Percentiles rank a stretch among this genome's conserved stretches.
phyloP scores from a whole-genome alignment of 306 rosid species.

The Prosopis cineraria region DNA sequence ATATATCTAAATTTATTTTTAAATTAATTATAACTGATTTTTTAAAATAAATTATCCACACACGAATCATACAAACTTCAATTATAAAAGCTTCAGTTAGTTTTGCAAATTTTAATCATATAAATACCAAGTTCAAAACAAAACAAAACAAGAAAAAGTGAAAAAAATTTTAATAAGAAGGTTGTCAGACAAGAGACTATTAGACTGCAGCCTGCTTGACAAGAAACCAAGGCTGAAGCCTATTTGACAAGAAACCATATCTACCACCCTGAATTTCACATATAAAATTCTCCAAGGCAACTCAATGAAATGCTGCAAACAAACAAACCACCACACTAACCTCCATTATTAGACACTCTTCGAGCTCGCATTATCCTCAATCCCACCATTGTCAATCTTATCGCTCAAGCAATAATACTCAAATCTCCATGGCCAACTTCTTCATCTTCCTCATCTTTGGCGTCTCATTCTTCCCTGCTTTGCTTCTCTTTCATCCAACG shows the following conservation, averaged over 20 bases:
- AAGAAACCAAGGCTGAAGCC: not conserved
- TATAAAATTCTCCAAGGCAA: not conserved
- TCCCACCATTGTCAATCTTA: not conserved
- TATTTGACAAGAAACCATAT: not conserved
- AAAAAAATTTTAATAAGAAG: too few species aligned
- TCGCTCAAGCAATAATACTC: too few species aligned
- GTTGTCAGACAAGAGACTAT: not conserved
- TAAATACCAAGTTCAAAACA: too few species aligned
- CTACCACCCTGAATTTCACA: not conserved
- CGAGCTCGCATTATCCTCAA: not conserved
- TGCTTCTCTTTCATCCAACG: slow-evolving; percentile 34
- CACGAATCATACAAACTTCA: too few species aligned
- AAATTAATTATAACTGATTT: too few species aligned
- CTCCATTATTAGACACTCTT: not conserved
- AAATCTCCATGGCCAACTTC: too few species aligned
- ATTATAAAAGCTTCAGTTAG: too few species aligned
- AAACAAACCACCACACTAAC: too few species aligned
- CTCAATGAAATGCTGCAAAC: not conserved
- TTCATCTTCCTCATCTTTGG: slow-evolving; percentile 28
- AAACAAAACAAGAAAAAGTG: too few species aligned
- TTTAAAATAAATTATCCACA: too few species aligned
- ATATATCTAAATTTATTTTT: too few species aligned
- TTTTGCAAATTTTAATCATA: too few species aligned
- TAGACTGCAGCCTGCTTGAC: not conserved
- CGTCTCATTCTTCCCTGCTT: slow-evolving; percentile 5